Evolutionary conservation across 352 stramenopile species (phyloP), one percentile per base, ranked within the genome.

Genomic region (Elongisporangium anandrum): DNA sequence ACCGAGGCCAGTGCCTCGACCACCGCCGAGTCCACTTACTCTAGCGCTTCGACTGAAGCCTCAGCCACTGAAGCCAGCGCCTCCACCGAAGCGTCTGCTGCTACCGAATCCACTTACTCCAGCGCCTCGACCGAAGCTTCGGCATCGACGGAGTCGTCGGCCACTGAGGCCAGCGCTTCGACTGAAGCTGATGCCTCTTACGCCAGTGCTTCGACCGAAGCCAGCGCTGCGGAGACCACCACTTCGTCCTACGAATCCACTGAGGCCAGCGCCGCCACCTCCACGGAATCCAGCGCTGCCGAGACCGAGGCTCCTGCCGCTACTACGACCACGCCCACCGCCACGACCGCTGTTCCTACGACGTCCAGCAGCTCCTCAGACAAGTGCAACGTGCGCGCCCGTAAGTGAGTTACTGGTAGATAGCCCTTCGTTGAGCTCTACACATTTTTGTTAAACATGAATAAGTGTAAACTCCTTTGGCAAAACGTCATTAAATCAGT

Each of bases 41-140:
- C 34, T 4, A 45, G 34, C 34, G 10, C 10, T 16, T 45, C 34
- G 10, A 26, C 49, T 22, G 20, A 53, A 9, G 17, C 47, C 6
- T 22, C 17, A 6, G 17, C 47, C 17, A 26, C 15, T 22, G 20
- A 53, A 9, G 19, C 49, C 8, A 53, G 20, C 22, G 13, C 49
- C 8, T 53, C 49, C 19, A 53, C 49, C 22, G 49, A 53, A 13
- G 21, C 49, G 41, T 64, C 61, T 39, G 67, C 63, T 4, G 59
- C 60, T 10, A 58, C 53, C 19, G 50, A 48, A 10, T 47, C 60
- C 50, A 61, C 54, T 10, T 39, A 52, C 24, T 50, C 50, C 8
- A 62, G 50, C 8, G 64, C 59, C 4, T 51, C 61, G 21, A 69
- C 61, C 1, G 58, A 57, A 2, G 69, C 64, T 45, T 22, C 22